phyloP scores from a whole-genome alignment of 805 yeast species.

The Yamadazyma takamatsuzukensis region DNA sequence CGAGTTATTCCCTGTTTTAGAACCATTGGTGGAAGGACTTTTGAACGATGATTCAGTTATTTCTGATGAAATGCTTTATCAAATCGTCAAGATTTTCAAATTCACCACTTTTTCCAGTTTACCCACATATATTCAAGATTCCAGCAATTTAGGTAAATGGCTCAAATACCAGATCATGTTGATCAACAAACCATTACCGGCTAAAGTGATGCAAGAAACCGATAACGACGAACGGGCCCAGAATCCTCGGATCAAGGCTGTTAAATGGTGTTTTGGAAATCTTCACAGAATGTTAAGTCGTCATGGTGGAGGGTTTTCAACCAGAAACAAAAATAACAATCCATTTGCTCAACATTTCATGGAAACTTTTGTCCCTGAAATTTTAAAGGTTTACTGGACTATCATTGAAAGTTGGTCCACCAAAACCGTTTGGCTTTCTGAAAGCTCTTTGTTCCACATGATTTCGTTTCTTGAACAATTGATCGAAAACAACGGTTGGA shows the following conservation, averaged over 20 bases:
- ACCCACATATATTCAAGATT: slow-evolving; percentile 35
- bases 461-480: slow-evolving; percentile 42
- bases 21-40: slow-evolving; percentile 25
- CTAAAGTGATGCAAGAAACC: slow-evolving; percentile 28
- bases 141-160: slow-evolving; percentile 38
- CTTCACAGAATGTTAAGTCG: slow-evolving; percentile 38
- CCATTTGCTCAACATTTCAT: slow-evolving; percentile 31
- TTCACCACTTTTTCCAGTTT: slow-evolving; percentile 35
- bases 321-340: slow-evolving; percentile 26
- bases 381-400: slow-evolving; percentile 39
- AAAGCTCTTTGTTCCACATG: slow-evolving; percentile 38
- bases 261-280: slow-evolving; percentile 45
- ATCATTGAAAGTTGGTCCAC: slow-evolving; percentile 41
- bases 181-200: slow-evolving; percentile 38
- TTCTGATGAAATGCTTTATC: slow-evolving; percentile 35
- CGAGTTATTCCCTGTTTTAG: slow-evolving; percentile 36
- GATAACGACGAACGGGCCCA: slow-evolving; percentile 23
- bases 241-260: slow-evolving; percentile 42
- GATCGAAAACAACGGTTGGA: slow-evolving; percentile 37
- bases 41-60: slow-evolving; percentile 18
- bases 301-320: slow-evolving; percentile 40
- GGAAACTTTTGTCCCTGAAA: slow-evolving; percentile 39
- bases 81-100: slow-evolving; percentile 39
- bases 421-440: slow-evolving; percentile 37
- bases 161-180: slow-evolving; percentile 36